These are phyloP conservation scores for Fusarium mexicanum DNA, from an alignment of 2,329 filamentous ascomycete species.

Conservation along the genomic window DNA sequence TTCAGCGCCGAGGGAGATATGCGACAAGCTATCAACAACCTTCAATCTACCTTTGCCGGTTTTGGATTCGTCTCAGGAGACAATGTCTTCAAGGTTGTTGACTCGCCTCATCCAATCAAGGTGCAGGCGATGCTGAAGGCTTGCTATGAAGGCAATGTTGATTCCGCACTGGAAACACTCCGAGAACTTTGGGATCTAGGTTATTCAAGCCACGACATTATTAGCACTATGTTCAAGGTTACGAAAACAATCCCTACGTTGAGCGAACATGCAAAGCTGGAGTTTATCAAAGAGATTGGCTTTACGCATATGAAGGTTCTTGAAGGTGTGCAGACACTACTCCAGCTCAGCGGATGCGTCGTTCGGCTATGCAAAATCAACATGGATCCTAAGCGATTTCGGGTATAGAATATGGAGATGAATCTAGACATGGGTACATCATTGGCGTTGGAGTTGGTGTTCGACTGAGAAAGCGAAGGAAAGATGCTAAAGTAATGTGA, in stretches of 20 bases:
- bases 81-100: slow-evolving; percentile 97
- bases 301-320: slow-evolving; percentile 99
- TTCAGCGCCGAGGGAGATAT: slow-evolving; percentile 99
- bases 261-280: slow-evolving; percentile 93
- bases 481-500: slow-evolving; percentile 27
- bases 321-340: slow-evolving; percentile 94
- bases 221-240: slow-evolving; percentile 98
- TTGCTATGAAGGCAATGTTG: slow-evolving; percentile 91
- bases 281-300: slow-evolving; percentile 98
- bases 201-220: slow-evolving; percentile 98
- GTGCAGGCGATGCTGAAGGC: slow-evolving; percentile 99
- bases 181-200: slow-evolving; percentile 94
- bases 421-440: slow-evolving; percentile 14
- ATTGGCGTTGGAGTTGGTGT: slow-evolving; percentile 35
- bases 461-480: slow-evolving; percentile 30
- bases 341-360: slow-evolving; percentile 93
- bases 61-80: slow-evolving; percentile 98
- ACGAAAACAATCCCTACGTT: slow-evolving; percentile 94
- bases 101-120: slow-evolving; percentile 96
- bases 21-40: slow-evolving; percentile 98
- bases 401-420: slow-evolving; percentile 41
- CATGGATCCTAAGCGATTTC: slow-evolving; percentile 90
- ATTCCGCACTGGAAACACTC: slow-evolving; percentile 84
- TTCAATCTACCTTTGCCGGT: slow-evolving; percentile 91
- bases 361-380: slow-evolving; percentile 93